Evolutionary conservation across 1,284 basidiomycete species (phyloP), one percentile per base, ranked within the genome.

Genomic region (Cryptococcus maquisensis): DNA sequence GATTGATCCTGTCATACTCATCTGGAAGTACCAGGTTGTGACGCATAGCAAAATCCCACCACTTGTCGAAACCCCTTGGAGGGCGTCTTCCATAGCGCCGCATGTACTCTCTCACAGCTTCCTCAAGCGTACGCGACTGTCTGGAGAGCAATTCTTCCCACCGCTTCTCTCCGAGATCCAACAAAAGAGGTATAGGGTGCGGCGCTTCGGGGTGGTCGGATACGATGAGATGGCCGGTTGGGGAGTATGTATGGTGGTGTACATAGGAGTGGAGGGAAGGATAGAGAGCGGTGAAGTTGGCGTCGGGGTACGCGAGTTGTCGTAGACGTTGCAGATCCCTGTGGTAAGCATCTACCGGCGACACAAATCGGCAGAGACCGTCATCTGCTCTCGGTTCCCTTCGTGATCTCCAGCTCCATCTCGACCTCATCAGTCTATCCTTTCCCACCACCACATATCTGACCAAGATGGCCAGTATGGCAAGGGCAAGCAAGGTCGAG

Each of bases 31-130:
- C 83, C 54, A 91, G 83, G 21, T 83, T 77, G 68, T 87, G 81
- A 45, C 82, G 76, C 73, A 80, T 76, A 10, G 86, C 87, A 73
- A 91, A 95, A 42, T 78, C 76, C 83, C 86, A 95, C 93, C 93
- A 96, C 39, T 81, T 72, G 68, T 92, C 90, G 63, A 95, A 96
- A 0, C 90, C 92, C 53, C 80, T 82, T 0, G 92, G 93, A 9
- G 93, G 91, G 15, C 81, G 74, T n/a, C 86, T 82, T 2, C 79
- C 78, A 69, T 95, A 92, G 47, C 92, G 79, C 52, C 81, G 75
- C 62, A 78, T 81, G 74, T 96, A 96, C 72, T 92, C 88, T 7
- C 72, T 73, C 1, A 89, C 86, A 0, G 91, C 90, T 23, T 82
- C 83, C 16, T 74, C 75, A 12, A 95, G 78, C 0, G 87, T 87